Conservation (phyloP, 768 basidiomycete genomes). For the Arthromyces matolae region DNA sequence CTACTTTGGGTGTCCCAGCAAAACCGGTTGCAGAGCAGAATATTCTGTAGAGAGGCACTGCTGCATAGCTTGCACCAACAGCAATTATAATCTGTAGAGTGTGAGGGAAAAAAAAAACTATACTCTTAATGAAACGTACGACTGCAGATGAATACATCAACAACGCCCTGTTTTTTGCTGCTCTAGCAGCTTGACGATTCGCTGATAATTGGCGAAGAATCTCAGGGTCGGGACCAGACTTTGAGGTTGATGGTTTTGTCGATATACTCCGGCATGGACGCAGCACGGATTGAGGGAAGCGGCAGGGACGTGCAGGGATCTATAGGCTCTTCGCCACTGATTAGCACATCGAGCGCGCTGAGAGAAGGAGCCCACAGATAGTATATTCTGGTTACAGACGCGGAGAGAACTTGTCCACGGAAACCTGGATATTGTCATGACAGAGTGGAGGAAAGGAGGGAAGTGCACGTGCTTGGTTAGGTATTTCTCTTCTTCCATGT, state of each 20-base stretch:
- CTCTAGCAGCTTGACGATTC: slow-evolving; percentile 39
- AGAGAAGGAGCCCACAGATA: slow-evolving; percentile 3
- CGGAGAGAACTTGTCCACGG: slow-evolving; percentile 2
- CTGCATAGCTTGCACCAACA: slow-evolving; percentile 89
- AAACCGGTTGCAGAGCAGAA: slow-evolving; percentile 98
- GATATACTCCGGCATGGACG: slow-evolving; percentile 13
- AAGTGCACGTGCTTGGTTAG: slow-evolving; percentile 9
- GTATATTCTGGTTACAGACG: neutral
- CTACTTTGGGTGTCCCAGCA: slow-evolving; percentile 89
- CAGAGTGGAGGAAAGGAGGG: neutral
- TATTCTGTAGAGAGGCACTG: slow-evolving; percentile 95
- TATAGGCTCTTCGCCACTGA: slow-evolving; percentile 11
- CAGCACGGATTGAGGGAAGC: neutral
- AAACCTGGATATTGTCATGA: slow-evolving; percentile 11
- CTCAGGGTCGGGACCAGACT: slow-evolving; percentile 2
- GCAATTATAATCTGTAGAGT: slow-evolving; percentile 64
- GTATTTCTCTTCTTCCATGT: slow-evolving; percentile 11
- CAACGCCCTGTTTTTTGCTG: slow-evolving; percentile 62
- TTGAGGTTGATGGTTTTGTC: slow-evolving; percentile 9
- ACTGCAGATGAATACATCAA: slow-evolving; percentile 84
- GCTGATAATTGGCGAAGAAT: slow-evolving; percentile 3
- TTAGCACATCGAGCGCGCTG: neutral
- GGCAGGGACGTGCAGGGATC: slow-evolving; percentile 6
- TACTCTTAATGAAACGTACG: slow-evolving; percentile 40
- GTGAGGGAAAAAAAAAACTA: neutral